phyloP scores from a whole-genome alignment of 257 asterid genomes.

The Eustoma russellianum region DNA sequence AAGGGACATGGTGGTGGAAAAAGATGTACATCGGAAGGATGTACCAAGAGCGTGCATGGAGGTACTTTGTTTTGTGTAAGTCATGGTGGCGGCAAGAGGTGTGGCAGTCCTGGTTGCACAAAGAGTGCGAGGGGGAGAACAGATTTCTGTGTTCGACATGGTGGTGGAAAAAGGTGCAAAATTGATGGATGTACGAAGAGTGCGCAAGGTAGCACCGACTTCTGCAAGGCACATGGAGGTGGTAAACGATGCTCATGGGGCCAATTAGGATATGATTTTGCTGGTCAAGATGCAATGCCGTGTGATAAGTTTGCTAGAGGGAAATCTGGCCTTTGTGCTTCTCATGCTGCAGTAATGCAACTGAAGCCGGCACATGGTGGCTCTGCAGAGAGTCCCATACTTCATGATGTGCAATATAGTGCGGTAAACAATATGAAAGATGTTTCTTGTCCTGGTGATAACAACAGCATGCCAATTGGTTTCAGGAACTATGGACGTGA shows the following conservation, averaged over 20 bases:
- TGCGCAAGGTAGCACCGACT: constrained; percentile 62
- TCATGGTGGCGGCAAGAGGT: constrained; percentile 64
- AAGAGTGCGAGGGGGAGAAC: constrained; percentile 62
- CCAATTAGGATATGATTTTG: constrained; percentile 24
- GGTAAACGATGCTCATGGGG: constrained; percentile 60
- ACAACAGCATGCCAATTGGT: constrained; percentile 16
- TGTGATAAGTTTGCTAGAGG: constrained; percentile 62
- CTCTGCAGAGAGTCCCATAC: constrained; percentile 8
- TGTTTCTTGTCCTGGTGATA: constrained; percentile 1
- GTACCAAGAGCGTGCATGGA: constrained; percentile 55
- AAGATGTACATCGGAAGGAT: constrained; percentile 47
- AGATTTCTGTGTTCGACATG: constrained; percentile 50
- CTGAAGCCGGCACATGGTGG: constrained; percentile 13
- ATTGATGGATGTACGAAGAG: constrained; percentile 47
- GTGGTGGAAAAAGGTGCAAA: constrained; percentile 66
- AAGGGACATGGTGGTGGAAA: constrained; percentile 69
- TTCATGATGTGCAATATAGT: constrained; percentile 13
- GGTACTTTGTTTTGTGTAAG: constrained; percentile 54
- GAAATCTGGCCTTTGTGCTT: constrained; percentile 44
- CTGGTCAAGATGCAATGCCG: constrained; percentile 11
- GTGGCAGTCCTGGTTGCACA: constrained; percentile 34
- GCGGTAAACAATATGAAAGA: constrained; percentile 10
- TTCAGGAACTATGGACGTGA: constrained; percentile 15
- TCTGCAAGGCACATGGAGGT: constrained; percentile 56
- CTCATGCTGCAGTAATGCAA: constrained; percentile 37